A percentile compares a stretch with the other conserved stretches of the same genome.
Evolutionary conservation across 2,329 filamentous ascomycete species (phyloP).

Genomic region (Salinomyces thailandicus): DNA sequence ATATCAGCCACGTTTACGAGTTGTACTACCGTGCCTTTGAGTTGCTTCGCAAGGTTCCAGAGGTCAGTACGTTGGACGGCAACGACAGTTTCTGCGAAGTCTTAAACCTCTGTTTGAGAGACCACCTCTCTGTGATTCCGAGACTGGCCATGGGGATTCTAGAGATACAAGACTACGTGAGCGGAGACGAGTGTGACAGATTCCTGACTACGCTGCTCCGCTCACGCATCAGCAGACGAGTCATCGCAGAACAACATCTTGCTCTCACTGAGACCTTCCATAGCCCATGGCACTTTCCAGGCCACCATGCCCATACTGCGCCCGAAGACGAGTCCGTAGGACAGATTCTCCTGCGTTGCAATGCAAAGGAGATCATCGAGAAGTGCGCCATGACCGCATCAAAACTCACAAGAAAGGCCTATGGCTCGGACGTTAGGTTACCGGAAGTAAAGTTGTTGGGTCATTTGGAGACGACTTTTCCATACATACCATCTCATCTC

Average conservation of each 20-base stretch:
- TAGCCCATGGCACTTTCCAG: constrained; percentile 78
- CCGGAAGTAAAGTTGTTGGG: constrained; percentile 77
- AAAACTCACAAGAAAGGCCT: constrained; percentile 62
- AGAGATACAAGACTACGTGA: constrained; percentile 76
- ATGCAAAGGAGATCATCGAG: constrained; percentile 78
- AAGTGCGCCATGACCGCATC: constrained; percentile 68
- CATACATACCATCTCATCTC: constrained; percentile 89
- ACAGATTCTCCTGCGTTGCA: constrained; percentile 88
- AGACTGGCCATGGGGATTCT: constrained; percentile 89
- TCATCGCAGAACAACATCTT: constrained; percentile 95
- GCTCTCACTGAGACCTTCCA: constrained; percentile 91
- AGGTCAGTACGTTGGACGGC: constrained; percentile 76
- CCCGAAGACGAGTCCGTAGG: constrained; percentile 77
- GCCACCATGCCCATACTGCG: constrained; percentile 51
- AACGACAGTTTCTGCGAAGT: constrained; percentile 80
- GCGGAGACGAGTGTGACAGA: constrained; percentile 68
- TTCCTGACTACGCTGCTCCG: constrained; percentile 92
- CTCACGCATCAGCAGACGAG: constrained; percentile 84
- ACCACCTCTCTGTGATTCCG: constrained; percentile 88
- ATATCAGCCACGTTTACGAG: constrained; percentile 91
- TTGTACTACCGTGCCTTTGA: constrained; percentile 97
- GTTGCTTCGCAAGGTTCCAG: constrained; percentile 68
- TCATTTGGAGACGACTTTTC: constrained; percentile 81
- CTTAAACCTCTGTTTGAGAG: constrained; percentile 66
- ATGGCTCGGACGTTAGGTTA: constrained; percentile 59